Base-by-base conservation (phyloP, 306 rosid genomes). In the Cucumis hystrix region DNA sequence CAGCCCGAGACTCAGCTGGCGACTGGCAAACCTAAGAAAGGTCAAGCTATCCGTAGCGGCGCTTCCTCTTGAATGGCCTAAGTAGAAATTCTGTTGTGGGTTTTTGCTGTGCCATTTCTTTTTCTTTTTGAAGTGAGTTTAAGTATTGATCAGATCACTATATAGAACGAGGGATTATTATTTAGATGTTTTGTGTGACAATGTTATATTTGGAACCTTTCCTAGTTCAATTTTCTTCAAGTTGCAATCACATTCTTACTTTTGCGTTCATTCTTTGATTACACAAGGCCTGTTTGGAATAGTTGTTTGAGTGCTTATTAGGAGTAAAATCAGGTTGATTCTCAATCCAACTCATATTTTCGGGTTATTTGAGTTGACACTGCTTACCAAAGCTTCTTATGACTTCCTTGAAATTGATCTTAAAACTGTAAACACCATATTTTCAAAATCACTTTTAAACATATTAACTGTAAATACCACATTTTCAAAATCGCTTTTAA, bases 1-100 rank as follows among this genome's bases (percentile, higher is more conserved):
- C 75, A 92, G 98, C 84, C 97, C 0, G 98, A 92, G 83, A 40
- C 91, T 37, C 96, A 90, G 79, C 79, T 92, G 90, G 85, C 96
- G 62, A 83, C 97, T 20, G 86, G 89, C 87, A 94, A 94, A 81
- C 69, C 89, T 1, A 92, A 89, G 91, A 92, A 88, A 85, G 79
- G 90, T 43, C 87, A 83, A 68, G 87, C 87, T 58, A 61, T 86
- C 33, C 84, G 92, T 10, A 88, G 90, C 54, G 94, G 96, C 35
- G 91, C 89, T 71, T 91, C 96, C 51, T 92, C 96, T 16, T 90
- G 83, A 85, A 14, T 65, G 73, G 49, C 52, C 52, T 1, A 28
- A 63, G 49, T 73, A 28, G 4, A 52, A 73, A 15, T 30, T 73
- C 30, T 17, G 77, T 17, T 73, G 10, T 73, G 47, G 62, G 15